Conservation (phyloP, 129 eudicot species). For the Centella asiatica region DNA sequence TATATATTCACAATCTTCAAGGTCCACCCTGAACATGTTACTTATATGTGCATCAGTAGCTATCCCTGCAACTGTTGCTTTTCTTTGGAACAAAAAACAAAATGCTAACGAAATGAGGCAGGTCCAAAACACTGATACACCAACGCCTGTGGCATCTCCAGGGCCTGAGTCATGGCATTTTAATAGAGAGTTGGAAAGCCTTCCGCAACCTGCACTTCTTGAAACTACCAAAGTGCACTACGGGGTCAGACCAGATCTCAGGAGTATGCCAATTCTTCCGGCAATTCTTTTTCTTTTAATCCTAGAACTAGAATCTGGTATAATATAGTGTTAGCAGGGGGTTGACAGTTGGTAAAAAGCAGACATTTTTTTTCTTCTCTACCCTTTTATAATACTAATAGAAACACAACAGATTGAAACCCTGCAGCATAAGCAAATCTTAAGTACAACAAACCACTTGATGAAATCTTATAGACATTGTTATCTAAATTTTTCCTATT, state of each 20-base stretch:
- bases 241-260: conserved; percentile 52
- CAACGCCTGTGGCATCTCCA: conserved; percentile 37
- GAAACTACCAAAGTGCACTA: conserved; percentile 29
- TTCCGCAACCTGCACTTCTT: conserved; percentile 26
- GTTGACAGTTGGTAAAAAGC: too few species aligned
- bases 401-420: too few species aligned
- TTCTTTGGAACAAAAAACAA: conserved; percentile 49
- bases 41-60: conserved; percentile 36
- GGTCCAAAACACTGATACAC: conserved; percentile 27
- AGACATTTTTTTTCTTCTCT: too few species aligned
- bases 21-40: conserved; percentile 26
- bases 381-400: too few species aligned
- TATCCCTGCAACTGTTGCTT: conserved; percentile 24
- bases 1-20: conserved; percentile 27
- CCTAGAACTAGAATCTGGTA: too few species aligned
- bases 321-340: too few species aligned
- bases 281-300: background rate
- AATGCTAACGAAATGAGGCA: conserved; percentile 27
- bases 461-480: too few species aligned
- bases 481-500: too few species aligned
- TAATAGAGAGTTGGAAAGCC: conserved; percentile 48
- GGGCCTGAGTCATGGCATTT: conserved; percentile 31
- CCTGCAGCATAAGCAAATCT: too few species aligned
- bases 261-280: conserved; percentile 31
- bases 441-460: too few species aligned